phyloP scores from a whole-genome alignment of 495 filamentous ascomycete genomes.

The Aspergillus saccharolyticus region DNA sequence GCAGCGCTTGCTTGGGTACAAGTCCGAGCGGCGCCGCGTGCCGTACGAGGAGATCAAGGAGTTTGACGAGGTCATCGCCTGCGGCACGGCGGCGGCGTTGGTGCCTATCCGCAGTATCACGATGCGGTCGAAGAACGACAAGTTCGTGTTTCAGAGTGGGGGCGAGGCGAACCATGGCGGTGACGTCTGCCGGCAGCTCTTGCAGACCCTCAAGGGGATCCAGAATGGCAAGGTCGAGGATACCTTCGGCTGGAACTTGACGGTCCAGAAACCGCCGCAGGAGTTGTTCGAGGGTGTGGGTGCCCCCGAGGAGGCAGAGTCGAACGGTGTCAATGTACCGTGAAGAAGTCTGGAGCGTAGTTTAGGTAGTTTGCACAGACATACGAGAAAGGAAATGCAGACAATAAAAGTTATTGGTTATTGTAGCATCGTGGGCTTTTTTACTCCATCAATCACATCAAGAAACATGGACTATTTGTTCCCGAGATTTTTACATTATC shows the following conservation, averaged over 20 bases:
- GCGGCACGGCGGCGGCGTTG: slow-evolving; percentile 86
- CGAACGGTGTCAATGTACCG: slow-evolving; percentile 28
- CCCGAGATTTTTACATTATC: neutral
- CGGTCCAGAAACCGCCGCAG: slow-evolving; percentile 30
- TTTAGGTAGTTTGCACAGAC: neutral
- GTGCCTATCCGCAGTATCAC: slow-evolving; percentile 89
- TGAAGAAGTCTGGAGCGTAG: neutral
- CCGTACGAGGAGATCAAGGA: slow-evolving; percentile 69
- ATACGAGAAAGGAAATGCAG: neutral
- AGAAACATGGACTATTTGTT: neutral
- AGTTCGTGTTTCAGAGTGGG: slow-evolving; percentile 59
- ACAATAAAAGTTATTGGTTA: neutral
- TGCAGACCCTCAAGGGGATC: slow-evolving; percentile 76
- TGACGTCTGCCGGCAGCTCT: slow-evolving; percentile 59
- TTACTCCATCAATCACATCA: neutral
- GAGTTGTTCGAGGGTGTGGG: slow-evolving; percentile 23
- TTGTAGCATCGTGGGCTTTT: neutral
- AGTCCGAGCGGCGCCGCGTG: slow-evolving; percentile 61
- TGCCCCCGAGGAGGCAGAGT: slow-evolving; percentile 20
- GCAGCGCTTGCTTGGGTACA: slow-evolving; percentile 58
- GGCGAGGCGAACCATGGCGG: slow-evolving; percentile 66
- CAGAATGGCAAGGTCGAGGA: slow-evolving; percentile 76
- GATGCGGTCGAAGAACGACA: slow-evolving; percentile 59
- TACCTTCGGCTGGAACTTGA: slow-evolving; percentile 62
- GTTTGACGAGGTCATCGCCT: slow-evolving; percentile 85